These are phyloP conservation scores for Acarospora socialis DNA, from an alignment of 2,329 filamentous ascomycete genomes.

Conservation along the genomic window DNA sequence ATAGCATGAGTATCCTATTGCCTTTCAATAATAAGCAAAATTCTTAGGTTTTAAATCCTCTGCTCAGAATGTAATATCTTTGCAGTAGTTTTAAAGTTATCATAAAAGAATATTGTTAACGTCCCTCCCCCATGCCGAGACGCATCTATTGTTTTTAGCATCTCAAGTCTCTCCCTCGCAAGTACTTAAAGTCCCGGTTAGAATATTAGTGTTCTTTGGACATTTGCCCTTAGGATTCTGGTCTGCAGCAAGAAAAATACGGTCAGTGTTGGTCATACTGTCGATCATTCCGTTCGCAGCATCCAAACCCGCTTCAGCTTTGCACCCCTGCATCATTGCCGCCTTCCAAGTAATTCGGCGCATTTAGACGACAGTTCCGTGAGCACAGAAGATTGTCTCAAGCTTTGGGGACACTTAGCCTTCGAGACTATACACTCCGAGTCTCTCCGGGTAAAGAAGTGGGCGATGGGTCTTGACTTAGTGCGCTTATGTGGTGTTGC, in stretches of 20 bases:
- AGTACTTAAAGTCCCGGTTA: no score
- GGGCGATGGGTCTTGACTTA: constrained; percentile 3
- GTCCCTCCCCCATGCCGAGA: no score
- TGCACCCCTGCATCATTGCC: constrained; percentile 6
- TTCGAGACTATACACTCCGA: constrained; percentile 6
- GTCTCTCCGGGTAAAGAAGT: constrained; percentile 2
- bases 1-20: no score
- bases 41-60: no score
- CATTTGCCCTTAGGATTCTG: constrained; percentile 3
- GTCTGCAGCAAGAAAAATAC: constrained; percentile 7
- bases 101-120: no score
- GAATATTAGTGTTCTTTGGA: background rate
- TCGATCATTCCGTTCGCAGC: constrained; percentile 7
- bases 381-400: constrained; percentile 3
- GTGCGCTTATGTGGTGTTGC: constrained; percentile 2
- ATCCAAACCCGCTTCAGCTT: constrained; percentile 6
- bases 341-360: constrained; percentile 6
- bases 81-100: no score
- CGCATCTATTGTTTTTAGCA: no score
- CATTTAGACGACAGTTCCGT: constrained; percentile 5
- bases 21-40: no score
- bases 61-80: no score
- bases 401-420: constrained; percentile 3
- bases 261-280: constrained; percentile 6
- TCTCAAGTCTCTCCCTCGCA: no score